Conservation (phyloP, 352 stramenopile genomes). For the Phytophthora rubi region DNA sequence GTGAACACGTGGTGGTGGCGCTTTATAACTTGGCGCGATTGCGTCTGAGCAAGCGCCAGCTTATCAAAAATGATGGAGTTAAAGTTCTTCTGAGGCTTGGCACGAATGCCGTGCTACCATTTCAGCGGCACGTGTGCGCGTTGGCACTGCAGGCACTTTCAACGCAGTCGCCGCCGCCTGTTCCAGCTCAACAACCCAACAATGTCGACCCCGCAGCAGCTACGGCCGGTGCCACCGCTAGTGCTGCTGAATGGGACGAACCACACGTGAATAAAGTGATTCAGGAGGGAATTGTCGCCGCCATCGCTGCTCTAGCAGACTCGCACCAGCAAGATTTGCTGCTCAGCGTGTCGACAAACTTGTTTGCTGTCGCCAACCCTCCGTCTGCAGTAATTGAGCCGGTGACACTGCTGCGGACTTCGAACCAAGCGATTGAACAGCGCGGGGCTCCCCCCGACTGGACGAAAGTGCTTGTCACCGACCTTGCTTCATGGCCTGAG, state of each 20-base stretch:
- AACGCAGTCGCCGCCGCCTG: conserved; percentile 38
- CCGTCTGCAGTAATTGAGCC: conserved; percentile 12
- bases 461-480: conserved; percentile 59
- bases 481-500: conserved; percentile 55
- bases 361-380: conserved; percentile 24
- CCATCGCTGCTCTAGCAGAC: conserved; percentile 66
- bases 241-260: conserved; percentile 39
- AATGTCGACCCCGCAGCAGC: conserved; percentile 26
- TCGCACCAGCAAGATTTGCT: conserved; percentile 66
- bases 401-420: conserved; percentile 33
- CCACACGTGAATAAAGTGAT: conserved; percentile 66
- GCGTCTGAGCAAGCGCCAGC: conserved; percentile 59
- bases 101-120: conserved; percentile 41
- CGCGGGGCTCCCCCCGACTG: conserved; percentile 62
- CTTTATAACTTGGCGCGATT: conserved; percentile 71
- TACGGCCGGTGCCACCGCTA: conserved; percentile 13
- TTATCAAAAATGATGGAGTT: conserved; percentile 84
- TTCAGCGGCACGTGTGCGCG: conserved; percentile 73
- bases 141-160: conserved; percentile 69
- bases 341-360: conserved; percentile 36
- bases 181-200: conserved; percentile 12
- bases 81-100: conserved; percentile 67
- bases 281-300: conserved; percentile 72
- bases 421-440: conserved; percentile 50
- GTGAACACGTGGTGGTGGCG: conserved; percentile 71